These are phyloP conservation scores for Solanum corneliomulleri DNA, from an alignment of 257 asterid species.

Conservation along the genomic window DNA sequence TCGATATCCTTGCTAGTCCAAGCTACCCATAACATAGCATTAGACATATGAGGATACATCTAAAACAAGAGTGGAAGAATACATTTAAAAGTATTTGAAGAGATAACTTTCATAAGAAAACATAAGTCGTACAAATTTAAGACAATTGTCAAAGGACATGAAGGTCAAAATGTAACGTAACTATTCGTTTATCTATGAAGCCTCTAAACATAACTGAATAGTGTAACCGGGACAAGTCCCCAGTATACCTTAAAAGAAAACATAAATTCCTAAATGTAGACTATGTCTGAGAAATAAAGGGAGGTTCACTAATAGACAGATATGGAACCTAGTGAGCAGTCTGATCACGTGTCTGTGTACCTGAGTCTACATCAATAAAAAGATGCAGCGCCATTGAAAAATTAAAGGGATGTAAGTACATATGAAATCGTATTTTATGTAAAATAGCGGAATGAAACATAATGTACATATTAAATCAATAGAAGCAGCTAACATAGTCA, in stretches of 20 bases:
- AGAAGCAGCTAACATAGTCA: background rate
- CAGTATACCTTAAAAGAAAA: background rate
- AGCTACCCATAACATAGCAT: background rate
- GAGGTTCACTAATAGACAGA: background rate
- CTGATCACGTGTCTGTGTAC: background rate
- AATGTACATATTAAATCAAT: background rate
- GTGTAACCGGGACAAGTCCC: background rate
- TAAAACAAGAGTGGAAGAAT: background rate
- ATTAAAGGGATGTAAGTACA: background rate
- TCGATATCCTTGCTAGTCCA: background rate
- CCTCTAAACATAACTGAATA: background rate
- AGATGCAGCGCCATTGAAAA: background rate
- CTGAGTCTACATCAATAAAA: background rate
- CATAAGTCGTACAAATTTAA: background rate
- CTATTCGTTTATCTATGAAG: background rate
- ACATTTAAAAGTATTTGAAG: background rate
- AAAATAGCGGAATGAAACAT: background rate
- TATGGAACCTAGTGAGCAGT: background rate
- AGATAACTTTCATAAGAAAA: background rate
- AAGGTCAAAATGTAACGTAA: too few species aligned
- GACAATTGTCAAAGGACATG: background rate
- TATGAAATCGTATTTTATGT: background rate
- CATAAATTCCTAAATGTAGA: background rate
- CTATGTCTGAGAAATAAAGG: background rate
- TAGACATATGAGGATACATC: background rate